Percentiles rank a stretch among this genome's conserved stretches.
Evolutionary conservation across 345 rosid genomes (phyloP).

Genomic region (Reutealis trisperma): DNA sequence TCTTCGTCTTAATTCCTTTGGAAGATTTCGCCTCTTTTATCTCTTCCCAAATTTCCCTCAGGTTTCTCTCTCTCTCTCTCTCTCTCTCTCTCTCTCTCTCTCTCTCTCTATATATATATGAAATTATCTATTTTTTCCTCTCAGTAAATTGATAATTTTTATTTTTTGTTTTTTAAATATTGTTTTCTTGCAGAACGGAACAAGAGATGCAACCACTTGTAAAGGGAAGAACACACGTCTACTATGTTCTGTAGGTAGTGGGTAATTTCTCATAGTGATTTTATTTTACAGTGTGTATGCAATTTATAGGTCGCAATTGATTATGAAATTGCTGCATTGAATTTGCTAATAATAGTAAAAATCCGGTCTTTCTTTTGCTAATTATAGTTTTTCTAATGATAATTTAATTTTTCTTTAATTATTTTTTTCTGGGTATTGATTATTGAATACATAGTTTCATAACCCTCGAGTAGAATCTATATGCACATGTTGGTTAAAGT

Average conservation of each 20-base stretch:
- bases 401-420: too few relatives aligned
- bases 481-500: too few relatives aligned
- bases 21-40: conserved; percentile 16
- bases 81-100: neutral
- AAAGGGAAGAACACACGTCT: conserved; percentile 26
- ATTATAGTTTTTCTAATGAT: too few relatives aligned
- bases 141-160: neutral
- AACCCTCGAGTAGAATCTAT: too few relatives aligned
- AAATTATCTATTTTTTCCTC: too few relatives aligned
- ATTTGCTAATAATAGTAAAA: too few relatives aligned
- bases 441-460: too few relatives aligned
- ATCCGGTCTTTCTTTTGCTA: neutral
- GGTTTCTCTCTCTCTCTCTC: neutral
- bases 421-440: too few relatives aligned
- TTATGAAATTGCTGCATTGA: neutral
- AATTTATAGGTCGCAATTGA: neutral
- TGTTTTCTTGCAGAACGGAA: conserved; percentile 25
- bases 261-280: neutral
- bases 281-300: neutral
- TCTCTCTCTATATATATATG: neutral
- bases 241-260: conserved; percentile 53
- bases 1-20: conserved; percentile 4
- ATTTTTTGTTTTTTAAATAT: neutral
- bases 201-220: conserved; percentile 30
- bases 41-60: neutral